A percentile compares a stretch with the other conserved stretches of the same genome.
These are phyloP conservation scores for Venturia effusa DNA, from an alignment of 2,329 filamentous ascomycete genomes.

Conservation along the genomic window DNA sequence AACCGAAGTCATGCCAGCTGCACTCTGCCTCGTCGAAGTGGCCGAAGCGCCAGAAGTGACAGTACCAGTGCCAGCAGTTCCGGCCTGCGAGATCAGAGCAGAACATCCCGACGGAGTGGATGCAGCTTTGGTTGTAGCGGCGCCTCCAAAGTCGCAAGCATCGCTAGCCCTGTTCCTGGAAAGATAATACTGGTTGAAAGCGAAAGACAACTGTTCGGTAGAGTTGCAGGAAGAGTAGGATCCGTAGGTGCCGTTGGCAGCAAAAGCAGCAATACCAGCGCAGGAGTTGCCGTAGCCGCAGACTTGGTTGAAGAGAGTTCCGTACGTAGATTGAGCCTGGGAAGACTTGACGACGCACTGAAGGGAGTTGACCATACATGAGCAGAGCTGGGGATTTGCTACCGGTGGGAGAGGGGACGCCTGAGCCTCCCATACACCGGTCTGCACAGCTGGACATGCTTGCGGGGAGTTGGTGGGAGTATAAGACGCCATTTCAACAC, in stretches of 20 bases:
- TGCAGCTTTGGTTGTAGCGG: constrained; percentile 45
- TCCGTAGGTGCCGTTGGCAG: constrained; percentile 58
- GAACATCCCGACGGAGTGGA: constrained; percentile 45
- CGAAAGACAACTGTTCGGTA: constrained; percentile 61
- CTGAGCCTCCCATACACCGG: constrained; percentile 56
- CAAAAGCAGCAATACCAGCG: constrained; percentile 57
- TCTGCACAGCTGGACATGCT: constrained; percentile 56
- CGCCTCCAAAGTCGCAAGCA: constrained; percentile 63
- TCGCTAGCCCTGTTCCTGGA: constrained; percentile 40
- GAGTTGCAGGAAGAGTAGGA: constrained; percentile 67
- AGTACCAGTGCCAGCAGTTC: constrained; percentile 46
- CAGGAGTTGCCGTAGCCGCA: constrained; percentile 54
- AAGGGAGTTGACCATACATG: constrained; percentile 71
- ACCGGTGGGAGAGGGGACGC: constrained; percentile 62
- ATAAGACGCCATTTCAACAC: constrained; percentile 58
- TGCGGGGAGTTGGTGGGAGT: constrained; percentile 58
- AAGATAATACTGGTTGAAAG: constrained; percentile 63
- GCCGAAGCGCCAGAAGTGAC: constrained; percentile 27
- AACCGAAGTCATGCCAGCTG: constrained; percentile 32
- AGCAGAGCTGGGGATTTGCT: constrained; percentile 69
- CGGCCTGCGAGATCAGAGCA: constrained; percentile 50
- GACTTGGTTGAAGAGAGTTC: constrained; percentile 61
- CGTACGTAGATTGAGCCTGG: constrained; percentile 49
- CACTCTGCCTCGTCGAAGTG: constrained; percentile 20
- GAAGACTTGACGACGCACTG: constrained; percentile 52